These are phyloP conservation scores for Debaryomycetaceae sp. DNA, from an alignment of 1,139 yeast genomes.

Conservation along the genomic window DNA sequence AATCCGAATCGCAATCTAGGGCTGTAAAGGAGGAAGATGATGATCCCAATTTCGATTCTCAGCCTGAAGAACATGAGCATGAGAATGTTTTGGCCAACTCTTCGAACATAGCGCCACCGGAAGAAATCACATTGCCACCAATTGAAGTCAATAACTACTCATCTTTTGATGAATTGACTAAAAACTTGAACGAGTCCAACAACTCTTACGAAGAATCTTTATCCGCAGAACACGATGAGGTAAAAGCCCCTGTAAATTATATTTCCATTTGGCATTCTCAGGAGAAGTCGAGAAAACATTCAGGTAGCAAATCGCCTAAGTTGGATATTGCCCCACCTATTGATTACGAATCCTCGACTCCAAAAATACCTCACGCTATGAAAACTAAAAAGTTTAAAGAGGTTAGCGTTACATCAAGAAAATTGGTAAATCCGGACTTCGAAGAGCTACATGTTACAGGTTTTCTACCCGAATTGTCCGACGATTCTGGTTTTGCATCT, in stretches of 20 bases:
- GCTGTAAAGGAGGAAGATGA: constrained; percentile 1
- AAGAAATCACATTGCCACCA: constrained; percentile 37
- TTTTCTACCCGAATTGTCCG: constrained; percentile 44
- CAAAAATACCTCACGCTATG: constrained; percentile 16
- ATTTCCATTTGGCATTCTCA: constrained; percentile 47
- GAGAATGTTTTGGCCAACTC: constrained; percentile 35
- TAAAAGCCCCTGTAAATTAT: constrained; percentile 26
- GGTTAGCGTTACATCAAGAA: constrained; percentile 42
- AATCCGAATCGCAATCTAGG: neutral
- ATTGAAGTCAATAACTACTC: constrained; percentile 29
- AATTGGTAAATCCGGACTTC: constrained; percentile 37
- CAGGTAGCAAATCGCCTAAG: constrained; percentile 2
- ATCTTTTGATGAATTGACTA: constrained; percentile 39
- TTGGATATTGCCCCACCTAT: neutral
- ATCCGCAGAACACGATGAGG: constrained; percentile 42
- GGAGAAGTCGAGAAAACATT: constrained; percentile 16
- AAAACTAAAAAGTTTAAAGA: constrained; percentile 35
- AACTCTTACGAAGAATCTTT: constrained; percentile 37
- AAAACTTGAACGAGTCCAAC: constrained; percentile 16
- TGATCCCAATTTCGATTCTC: constrained; percentile 4
- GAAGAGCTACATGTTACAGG: constrained; percentile 38
- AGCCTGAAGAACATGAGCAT: constrained; percentile 6
- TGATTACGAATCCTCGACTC: constrained; percentile 1
- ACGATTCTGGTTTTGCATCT: constrained; percentile 45
- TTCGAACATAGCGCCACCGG: constrained; percentile 40